Base-by-base conservation (phyloP, 441 rosid species). In the Croton setiger region DNA sequence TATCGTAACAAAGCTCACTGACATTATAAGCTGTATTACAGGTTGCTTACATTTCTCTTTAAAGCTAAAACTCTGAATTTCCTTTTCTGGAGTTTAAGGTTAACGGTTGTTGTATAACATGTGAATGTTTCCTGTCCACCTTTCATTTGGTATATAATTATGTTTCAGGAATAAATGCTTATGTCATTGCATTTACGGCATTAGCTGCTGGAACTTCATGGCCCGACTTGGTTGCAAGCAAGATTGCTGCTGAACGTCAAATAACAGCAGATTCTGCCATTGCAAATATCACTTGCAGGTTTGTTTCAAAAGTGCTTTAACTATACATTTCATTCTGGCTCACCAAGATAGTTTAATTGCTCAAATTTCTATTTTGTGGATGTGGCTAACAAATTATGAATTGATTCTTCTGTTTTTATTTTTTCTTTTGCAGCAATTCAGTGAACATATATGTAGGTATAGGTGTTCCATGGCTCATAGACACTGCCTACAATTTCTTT, bases 201-300 rank as follows among this genome's bases (percentile, higher is more conserved):
- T 79, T 91, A 62, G 98, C 97, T 36, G 48, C 73, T 74, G 97
- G 97, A 75, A 88, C 98, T 60, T 94, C 97, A 41, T 94, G 98
- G 97, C 97, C 96, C 7, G 98, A 94, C 75, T 79, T 94, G 70
- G 96, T 94, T 70, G 97, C 97, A 8, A 91, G 97, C 74, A 91
- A 91, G 87, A 94, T 91, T 63, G 98, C 97, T n/a, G 93, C 92
- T 61, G 96, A 94, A 69, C 86, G 96, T 64, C 97, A 91, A 79
- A 70, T 78, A 21, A 91, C 96, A 1, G 96, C 97, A 33, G 97
- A 91, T 74, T 94, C 96, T 57, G 97, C 97, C 66, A 91, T 94
- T 61, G 96, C 98, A 53, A 94, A 94, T 84, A 94, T 91, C 79
- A 94, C 84, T 77, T 91, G 98, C 97, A 93, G 97, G 97, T 92